phyloP scores from a whole-genome alignment of 2,329 filamentous ascomycete species.

The Eurotiales sp. region DNA sequence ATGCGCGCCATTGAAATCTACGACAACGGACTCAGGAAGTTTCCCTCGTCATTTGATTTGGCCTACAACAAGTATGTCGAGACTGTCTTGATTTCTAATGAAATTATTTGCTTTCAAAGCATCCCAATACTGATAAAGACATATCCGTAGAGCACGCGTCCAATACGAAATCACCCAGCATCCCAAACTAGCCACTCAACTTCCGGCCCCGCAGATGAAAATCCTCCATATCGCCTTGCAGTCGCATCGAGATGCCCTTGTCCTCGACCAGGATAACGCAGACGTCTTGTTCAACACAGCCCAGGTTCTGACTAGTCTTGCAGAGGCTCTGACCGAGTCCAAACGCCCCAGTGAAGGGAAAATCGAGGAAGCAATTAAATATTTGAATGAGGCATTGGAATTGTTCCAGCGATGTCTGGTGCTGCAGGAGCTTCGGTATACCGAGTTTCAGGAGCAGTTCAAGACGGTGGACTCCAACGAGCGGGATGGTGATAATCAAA shows the following conservation, averaged over 20 bases:
- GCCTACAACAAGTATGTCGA: slow-evolving; percentile 69
- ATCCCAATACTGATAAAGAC: not conserved
- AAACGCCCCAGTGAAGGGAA: slow-evolving; percentile 42
- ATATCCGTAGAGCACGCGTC: slow-evolving; percentile 55
- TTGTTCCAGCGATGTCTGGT: slow-evolving; percentile 56
- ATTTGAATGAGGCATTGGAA: slow-evolving; percentile 59
- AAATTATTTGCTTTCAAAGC: not conserved
- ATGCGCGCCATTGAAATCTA: slow-evolving; percentile 65
- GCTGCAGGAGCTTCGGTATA: slow-evolving; percentile 50
- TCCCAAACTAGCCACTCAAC: slow-evolving; percentile 55
- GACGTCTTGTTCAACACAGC: slow-evolving; percentile 70
- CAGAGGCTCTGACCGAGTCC: slow-evolving; percentile 57
- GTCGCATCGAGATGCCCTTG: slow-evolving; percentile 61
- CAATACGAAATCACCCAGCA: slow-evolving; percentile 68
- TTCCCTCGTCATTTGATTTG: slow-evolving; percentile 63
- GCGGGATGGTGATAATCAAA: slow-evolving; percentile 17
- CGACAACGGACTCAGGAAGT: slow-evolving; percentile 58
- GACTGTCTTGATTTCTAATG: too few relatives aligned
- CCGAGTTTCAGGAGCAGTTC: slow-evolving; percentile 43
- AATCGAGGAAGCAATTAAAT: slow-evolving; percentile 46
- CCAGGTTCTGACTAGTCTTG: slow-evolving; percentile 64
- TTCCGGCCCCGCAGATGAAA: slow-evolving; percentile 53
- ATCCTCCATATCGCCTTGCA: slow-evolving; percentile 58
- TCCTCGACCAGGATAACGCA: slow-evolving; percentile 58
- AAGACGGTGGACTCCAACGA: slow-evolving; percentile 33